These are phyloP conservation scores for Flagelloscypha sp. DNA, from an alignment of 768 basidiomycete species.

Conservation along the genomic window DNA sequence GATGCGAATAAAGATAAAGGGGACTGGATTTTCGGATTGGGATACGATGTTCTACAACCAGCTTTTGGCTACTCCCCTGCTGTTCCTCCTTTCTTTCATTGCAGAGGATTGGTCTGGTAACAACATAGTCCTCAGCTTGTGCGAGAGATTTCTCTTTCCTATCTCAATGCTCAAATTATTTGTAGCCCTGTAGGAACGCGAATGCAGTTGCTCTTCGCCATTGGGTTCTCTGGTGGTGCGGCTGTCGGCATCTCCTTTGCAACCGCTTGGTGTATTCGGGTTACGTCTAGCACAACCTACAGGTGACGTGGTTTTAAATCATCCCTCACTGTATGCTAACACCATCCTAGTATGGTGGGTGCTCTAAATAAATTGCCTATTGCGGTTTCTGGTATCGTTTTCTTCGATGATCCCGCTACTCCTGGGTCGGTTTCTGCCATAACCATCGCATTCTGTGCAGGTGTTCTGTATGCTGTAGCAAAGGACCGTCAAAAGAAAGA, in stretches of 20 bases:
- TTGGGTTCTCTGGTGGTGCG: conserved; percentile 91
- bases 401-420: conserved; percentile 89
- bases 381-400: conserved; percentile 96
- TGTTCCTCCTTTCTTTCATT: conserved; percentile 72
- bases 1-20: conserved; percentile 95
- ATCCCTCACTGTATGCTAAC: background rate
- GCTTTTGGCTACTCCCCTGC: conserved; percentile 87
- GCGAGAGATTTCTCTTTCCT: conserved; percentile 24
- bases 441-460: conserved; percentile 82
- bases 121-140: conserved; percentile 84
- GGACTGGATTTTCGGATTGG: conserved; percentile 94
- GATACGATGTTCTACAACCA: conserved; percentile 99
- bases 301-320: conserved; percentile 40
- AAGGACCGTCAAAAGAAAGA: conserved; percentile 87
- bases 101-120: conserved; percentile 84
- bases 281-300: conserved; percentile 95
- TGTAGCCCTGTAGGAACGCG: conserved; percentile 77
- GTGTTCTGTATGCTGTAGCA: conserved; percentile 85
- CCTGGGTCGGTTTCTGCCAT: conserved; percentile 85
- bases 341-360: conserved; percentile 74
- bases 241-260: conserved; percentile 98
- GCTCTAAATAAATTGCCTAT: conserved; percentile 97
- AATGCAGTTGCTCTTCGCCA: conserved; percentile 71
- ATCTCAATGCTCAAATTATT: conserved; percentile 4
- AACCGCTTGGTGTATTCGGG: conserved; percentile 96